Percentiles rank a stretch among this genome's conserved stretches.
Conservation (phyloP, 352 stramenopile species). For the Hyaloperonospora arabidopsidis region DNA sequence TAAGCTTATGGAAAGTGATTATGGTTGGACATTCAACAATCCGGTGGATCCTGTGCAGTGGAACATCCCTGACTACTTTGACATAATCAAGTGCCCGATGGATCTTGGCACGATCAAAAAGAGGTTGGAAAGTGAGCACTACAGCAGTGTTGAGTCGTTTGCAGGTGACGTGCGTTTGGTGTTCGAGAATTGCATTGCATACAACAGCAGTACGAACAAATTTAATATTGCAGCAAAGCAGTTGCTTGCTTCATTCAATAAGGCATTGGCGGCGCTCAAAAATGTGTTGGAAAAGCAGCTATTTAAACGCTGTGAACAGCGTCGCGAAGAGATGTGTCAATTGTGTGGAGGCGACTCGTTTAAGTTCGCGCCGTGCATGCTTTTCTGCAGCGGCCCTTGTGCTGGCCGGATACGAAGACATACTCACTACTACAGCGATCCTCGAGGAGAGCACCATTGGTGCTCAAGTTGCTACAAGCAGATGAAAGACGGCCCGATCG, state of each 20-base stretch:
- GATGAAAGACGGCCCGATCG: slow-evolving; percentile 88
- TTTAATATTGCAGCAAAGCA: slow-evolving; percentile 84
- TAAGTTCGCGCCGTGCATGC: slow-evolving; percentile 85
- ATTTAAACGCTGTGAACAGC: slow-evolving; percentile 76
- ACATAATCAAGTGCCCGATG: slow-evolving; percentile 96
- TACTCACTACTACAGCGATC: slow-evolving; percentile 84
- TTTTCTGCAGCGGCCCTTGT: slow-evolving; percentile 85
- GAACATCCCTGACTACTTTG: slow-evolving; percentile 88
- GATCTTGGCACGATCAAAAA: slow-evolving; percentile 98
- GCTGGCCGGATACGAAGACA: slow-evolving; percentile 74
- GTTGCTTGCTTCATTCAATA: slow-evolving; percentile 70
- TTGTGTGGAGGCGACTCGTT: slow-evolving; percentile 85
- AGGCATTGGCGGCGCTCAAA: slow-evolving; percentile 54
- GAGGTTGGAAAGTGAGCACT: slow-evolving; percentile 90
- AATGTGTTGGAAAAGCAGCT: slow-evolving; percentile 77
- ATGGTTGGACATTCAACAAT: slow-evolving; percentile 89
- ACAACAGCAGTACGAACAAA: slow-evolving; percentile 87
- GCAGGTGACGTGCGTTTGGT: slow-evolving; percentile 81
- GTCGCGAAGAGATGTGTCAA: slow-evolving; percentile 84
- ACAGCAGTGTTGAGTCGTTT: slow-evolving; percentile 87
- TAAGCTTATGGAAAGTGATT: slow-evolving; percentile 86
- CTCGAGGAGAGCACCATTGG: slow-evolving; percentile 78
- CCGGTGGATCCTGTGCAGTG: slow-evolving; percentile 93
- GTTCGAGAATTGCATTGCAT: slow-evolving; percentile 87
- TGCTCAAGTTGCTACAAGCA: slow-evolving; percentile 86